Base-by-base conservation (phyloP, 2,329 filamentous ascomycete species). In the Alternaria sp. region DNA sequence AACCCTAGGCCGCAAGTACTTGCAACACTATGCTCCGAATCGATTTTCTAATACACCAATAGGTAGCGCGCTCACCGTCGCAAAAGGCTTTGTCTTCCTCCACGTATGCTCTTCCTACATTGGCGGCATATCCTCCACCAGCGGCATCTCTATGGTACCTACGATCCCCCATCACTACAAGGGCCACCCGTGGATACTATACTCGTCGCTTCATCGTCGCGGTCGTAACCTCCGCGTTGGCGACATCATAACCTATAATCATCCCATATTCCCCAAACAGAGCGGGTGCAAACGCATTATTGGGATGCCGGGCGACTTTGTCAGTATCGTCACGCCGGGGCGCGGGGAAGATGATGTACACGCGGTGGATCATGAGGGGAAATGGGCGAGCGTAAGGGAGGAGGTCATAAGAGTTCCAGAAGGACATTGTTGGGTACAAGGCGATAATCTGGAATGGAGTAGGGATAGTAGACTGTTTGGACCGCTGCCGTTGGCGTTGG, bases 391-490 rank as follows among this genome's bases (percentile, higher is more conserved):
- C 26, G 63, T 77, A 9, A 73, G 62, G 43, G 76, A 79, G 45
- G 70, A 72, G 53, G 90, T 92, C 87, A 85, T 93, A 17, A 89
- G 91, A 84, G 91, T 99, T 15, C 96, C 96, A 0, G 85, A 91
- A 75, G 96, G 96, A 2, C 96, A 99, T 83, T 96, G 93, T 73
- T 98, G 93, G 88, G 83, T 97, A 7, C 88, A 89, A 3, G 96
- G 96, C 3, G 96, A 99, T 80, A 98, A 98, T 79, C 76, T 97
- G 65, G 85, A 88, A 4, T 91, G 88, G 73, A 97, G 93, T 23
- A 85, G 93, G 67, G 96, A 99, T 82, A 97, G 93, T 46, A 89
- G 96, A 65, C 84, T 89, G 44, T 97, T 91, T 81, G 96, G 96
- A 0, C 93, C 96, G 0, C 78, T 99, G 26, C 96, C 96, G 1